Evolutionary conservation across 352 stramenopile species (phyloP).

Genomic region (Thraustochytrium striatum): DNA sequence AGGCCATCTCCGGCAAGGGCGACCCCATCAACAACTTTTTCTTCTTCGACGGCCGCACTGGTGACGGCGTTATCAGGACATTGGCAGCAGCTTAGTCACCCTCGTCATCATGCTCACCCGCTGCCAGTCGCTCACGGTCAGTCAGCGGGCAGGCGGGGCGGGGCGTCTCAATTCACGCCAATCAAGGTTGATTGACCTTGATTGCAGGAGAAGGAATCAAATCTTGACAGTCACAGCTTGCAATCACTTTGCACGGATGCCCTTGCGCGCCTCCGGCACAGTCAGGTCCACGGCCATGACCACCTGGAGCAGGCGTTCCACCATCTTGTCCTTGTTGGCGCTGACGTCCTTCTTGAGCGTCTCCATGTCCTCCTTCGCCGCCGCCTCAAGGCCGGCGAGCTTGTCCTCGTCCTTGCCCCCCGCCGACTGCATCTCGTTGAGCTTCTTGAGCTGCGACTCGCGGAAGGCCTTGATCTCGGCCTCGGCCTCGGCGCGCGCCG

Average conservation of each 20-base stretch:
- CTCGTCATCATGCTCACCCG: no score
- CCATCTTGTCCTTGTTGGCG: conserved; percentile 38
- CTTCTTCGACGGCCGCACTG: conserved; percentile 72
- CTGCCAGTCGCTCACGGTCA: no score
- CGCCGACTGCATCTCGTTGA: conserved; percentile 16
- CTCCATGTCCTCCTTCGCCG: conserved; percentile 13
- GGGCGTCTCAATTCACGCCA: no score
- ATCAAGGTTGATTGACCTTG: no score
- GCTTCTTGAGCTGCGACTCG: conserved; percentile 42
- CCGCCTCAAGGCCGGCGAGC: background rate
- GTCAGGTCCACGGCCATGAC: conserved; percentile 27
- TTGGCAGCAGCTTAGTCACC: background rate
- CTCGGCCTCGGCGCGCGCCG: conserved; percentile 25
- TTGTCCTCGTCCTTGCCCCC: background rate
- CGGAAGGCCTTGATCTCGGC: conserved; percentile 48
- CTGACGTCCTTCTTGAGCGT: conserved; percentile 36
- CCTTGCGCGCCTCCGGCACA: conserved; percentile 30
- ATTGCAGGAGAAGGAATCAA: no score
- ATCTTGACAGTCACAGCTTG: no score
- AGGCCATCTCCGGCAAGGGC: conserved; percentile 91
- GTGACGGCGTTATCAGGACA: background rate
- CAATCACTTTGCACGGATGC: conserved; percentile 40
- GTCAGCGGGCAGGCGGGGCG: no score
- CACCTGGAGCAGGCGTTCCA: conserved; percentile 32
- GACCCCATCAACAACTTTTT: conserved; percentile 92